Percentiles rank a stretch among this genome's conserved stretches.
Conservation (phyloP, 2,329 filamentous ascomycete species). For the Pyrenochaeta sp. region DNA sequence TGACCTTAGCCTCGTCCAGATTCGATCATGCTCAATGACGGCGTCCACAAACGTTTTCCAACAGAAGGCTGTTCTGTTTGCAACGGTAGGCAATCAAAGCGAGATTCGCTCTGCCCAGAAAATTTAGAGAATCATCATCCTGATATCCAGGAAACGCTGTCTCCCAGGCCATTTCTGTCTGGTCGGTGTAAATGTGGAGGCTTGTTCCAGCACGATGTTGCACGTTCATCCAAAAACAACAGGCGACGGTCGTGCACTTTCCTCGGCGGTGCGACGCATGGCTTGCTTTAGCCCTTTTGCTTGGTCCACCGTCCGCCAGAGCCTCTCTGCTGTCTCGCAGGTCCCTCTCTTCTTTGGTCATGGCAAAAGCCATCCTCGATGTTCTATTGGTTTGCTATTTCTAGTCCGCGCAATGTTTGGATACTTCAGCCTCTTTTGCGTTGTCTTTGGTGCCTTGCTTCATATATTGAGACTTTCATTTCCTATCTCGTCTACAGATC, state of each 20-base stretch:
- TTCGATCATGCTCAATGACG: not conserved
- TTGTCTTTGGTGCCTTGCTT: slow-evolving; percentile 9
- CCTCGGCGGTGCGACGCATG: slow-evolving; percentile 8
- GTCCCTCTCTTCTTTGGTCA: not conserved
- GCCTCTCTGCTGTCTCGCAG: slow-evolving; percentile 9
- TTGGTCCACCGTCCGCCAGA: slow-evolving; percentile 6
- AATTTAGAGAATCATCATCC: not conserved
- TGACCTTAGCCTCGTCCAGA: not conserved
- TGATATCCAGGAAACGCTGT: too few species aligned
- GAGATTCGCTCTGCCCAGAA: not conserved
- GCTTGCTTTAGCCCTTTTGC: slow-evolving; percentile 7
- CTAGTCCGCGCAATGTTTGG: slow-evolving; percentile 3
- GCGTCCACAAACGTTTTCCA: not conserved
- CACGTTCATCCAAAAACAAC: not conserved
- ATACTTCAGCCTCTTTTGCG: slow-evolving; percentile 1
- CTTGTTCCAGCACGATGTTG: not conserved
- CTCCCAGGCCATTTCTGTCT: not conserved
- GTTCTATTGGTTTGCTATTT: slow-evolving; percentile 14
- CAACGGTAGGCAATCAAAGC: not conserved
- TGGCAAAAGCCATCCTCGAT: slow-evolving; percentile 4
- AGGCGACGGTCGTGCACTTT: not conserved
- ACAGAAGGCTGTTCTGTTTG: not conserved
- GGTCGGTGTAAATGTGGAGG: not conserved
- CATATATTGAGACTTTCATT: slow-evolving; percentile 6
- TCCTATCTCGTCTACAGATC: not conserved